Conservation (phyloP, 2,329 filamentous ascomycete genomes). For the Ceratocystis diversiconidia region DNA sequence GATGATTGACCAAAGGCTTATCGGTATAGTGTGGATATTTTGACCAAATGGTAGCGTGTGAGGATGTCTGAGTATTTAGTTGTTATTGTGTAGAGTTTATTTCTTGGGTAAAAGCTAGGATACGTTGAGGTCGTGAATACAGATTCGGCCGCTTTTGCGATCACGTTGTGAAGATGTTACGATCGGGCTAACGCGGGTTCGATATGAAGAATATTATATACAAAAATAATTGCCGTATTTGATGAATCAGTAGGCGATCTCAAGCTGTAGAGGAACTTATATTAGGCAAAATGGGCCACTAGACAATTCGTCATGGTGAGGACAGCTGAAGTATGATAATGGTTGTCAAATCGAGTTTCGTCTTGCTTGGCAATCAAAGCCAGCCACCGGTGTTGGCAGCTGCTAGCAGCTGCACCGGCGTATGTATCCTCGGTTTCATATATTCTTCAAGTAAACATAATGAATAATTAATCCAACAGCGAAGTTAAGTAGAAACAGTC, state of each 20-base stretch:
- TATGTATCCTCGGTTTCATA: neutral
- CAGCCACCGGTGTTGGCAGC: neutral
- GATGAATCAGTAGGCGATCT: no score
- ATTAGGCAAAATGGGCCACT: neutral
- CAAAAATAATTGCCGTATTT: neutral
- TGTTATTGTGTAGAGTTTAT: neutral
- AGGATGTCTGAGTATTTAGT: neutral
- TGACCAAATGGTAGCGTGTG: no score
- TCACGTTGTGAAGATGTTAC: neutral
- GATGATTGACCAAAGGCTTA: no score
- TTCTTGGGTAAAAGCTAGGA: neutral
- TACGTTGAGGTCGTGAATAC: neutral
- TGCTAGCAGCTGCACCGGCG: neutral
- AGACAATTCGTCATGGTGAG: neutral
- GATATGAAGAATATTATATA: neutral
- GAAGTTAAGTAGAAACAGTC: neutral
- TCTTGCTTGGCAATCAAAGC: neutral
- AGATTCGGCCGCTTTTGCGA: no score
- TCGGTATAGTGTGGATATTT: neutral
- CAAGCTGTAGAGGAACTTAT: neutral
- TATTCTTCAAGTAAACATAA: neutral
- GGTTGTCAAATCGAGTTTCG: neutral
- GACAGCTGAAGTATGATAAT: neutral
- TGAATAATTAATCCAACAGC: neutral
- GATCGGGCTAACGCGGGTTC: neutral